Evolutionary conservation across 2,329 filamentous ascomycete species (phyloP).

Genomic region (Pseudopyricularia cyperi): DNA sequence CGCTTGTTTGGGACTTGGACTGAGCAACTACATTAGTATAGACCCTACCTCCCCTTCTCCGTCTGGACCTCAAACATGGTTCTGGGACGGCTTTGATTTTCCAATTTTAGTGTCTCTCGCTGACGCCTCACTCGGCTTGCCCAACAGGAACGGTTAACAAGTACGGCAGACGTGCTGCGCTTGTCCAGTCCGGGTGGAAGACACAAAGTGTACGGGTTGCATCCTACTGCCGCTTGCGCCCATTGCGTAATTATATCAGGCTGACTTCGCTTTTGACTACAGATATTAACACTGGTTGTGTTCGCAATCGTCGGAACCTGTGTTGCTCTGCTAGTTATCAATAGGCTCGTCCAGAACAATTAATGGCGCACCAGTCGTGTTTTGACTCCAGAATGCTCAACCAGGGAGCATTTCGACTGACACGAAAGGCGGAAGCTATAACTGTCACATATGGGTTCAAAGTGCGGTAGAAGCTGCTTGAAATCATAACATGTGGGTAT

Average conservation of each 20-base stretch:
- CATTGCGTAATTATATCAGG: no score
- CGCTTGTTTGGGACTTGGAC: constrained; percentile 61
- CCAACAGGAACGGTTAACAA: constrained; percentile 53
- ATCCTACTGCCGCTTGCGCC: no score
- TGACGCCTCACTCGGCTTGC: neutral
- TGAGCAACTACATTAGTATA: constrained; percentile 76
- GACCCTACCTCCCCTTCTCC: neutral
- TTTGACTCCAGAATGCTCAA: no score
- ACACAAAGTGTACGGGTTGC: constrained; percentile 80
- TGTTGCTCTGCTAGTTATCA: constrained; percentile 44
- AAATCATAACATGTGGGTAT: neutral
- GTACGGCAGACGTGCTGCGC: constrained; percentile 64
- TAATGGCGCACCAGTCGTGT: neutral
- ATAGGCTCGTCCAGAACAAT: constrained; percentile 17
- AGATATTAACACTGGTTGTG: constrained; percentile 52
- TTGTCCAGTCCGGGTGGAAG: constrained; percentile 90
- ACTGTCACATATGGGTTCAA: no score
- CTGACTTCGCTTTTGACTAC: neutral
- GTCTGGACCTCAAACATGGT: neutral
- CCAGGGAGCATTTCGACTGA: no score
- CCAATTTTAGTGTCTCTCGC: neutral
- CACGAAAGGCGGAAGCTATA: no score
- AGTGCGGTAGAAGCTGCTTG: no score
- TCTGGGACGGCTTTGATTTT: neutral
- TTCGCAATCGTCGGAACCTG: constrained; percentile 53